Evolutionary conservation across 108 stramenopile genomes (phyloP), one percentile per base, ranked within the genome.

Genomic region (Ochromonas danica): DNA sequence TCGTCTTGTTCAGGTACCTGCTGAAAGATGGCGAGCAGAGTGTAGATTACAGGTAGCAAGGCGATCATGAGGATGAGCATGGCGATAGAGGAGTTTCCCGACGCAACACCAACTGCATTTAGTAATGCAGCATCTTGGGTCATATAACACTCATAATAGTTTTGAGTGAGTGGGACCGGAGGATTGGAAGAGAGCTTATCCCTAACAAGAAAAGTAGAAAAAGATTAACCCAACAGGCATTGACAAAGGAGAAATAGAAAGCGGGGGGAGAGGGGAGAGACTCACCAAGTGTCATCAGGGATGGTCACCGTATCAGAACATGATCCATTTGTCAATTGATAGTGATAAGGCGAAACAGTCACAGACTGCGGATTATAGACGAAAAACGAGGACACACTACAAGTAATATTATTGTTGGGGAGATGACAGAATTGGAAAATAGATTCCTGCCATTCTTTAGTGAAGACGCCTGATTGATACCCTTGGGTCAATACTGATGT

Each of bases 1-100:
- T 67, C 63, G 3, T 67, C 63, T 36, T 67, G 3, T 10, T 3
- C 14, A 36, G 63, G 63, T 25, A 67, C 63, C 31, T 67, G 63
- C 35, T 67, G 17, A 25, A 67, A 14, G 33, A 33, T 10, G 30
- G 25, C 63, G 17, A 67, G 31, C 6, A 67, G 35, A 3, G 25
- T 6, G 25, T 67, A 67, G 10, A 67, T 31, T 6, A 67, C 3
- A 6, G 63, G 63, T 10, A 67, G 27, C 17, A 6, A 35, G 10
- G 25, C 30, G 3, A 33, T 28, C 30, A 67, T 25, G 3, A 36
- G 6, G 10, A 67, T 28, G 14, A 25, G 63, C 31, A 67, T 10
- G 33, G 31, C 17, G 10, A 67, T 3, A 3, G 3, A 25, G 3
- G 63, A 14, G 35, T 67, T 67, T 28, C 63, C 63, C 31, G 63